A percentile compares a stretch with the other conserved stretches of the same genome.
Evolutionary conservation across 2,329 filamentous ascomycete genomes (phyloP).

Genomic region (Xylariaceae sp.): DNA sequence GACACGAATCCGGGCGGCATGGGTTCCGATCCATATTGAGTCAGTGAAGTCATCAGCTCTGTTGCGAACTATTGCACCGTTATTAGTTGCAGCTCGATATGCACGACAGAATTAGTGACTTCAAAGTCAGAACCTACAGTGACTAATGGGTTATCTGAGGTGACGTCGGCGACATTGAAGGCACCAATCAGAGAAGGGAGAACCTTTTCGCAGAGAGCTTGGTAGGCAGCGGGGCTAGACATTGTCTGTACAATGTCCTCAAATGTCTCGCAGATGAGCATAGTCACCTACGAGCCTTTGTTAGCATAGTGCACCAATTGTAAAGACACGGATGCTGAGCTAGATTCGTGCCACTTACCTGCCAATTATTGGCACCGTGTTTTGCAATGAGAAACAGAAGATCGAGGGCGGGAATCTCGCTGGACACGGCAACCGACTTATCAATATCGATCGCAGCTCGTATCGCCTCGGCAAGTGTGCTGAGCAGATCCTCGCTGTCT

Average conservation of each 20-base stretch:
- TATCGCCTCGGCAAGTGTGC: constrained; percentile 83
- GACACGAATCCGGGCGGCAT: constrained; percentile 84
- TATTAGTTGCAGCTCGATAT: constrained; percentile 19
- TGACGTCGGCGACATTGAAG: constrained; percentile 83
- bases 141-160: constrained; percentile 78
- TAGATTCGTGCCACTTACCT: constrained; percentile 38
- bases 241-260: constrained; percentile 78
- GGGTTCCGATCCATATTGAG: constrained; percentile 79
- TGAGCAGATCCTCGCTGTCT: constrained; percentile 87
- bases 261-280: constrained; percentile 85
- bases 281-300: constrained; percentile 53
- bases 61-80: constrained; percentile 61
- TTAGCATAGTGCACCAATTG: constrained; percentile 1
- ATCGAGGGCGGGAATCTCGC: constrained; percentile 72
- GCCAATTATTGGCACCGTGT: constrained; percentile 85
- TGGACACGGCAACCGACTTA: constrained; percentile 68
- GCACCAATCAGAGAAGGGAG: constrained; percentile 84
- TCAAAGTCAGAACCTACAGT: constrained; percentile 51
- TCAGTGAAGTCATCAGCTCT: constrained; percentile 77
- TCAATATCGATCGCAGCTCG: constrained; percentile 80
- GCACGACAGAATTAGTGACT: neutral
- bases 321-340: too few species aligned
- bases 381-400: constrained; percentile 86
- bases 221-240: constrained; percentile 66
- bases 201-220: constrained; percentile 78